Base-by-base conservation (phyloP, 228 moss, liverwort and hornwort genomes). In the Sphagnum fallax region DNA sequence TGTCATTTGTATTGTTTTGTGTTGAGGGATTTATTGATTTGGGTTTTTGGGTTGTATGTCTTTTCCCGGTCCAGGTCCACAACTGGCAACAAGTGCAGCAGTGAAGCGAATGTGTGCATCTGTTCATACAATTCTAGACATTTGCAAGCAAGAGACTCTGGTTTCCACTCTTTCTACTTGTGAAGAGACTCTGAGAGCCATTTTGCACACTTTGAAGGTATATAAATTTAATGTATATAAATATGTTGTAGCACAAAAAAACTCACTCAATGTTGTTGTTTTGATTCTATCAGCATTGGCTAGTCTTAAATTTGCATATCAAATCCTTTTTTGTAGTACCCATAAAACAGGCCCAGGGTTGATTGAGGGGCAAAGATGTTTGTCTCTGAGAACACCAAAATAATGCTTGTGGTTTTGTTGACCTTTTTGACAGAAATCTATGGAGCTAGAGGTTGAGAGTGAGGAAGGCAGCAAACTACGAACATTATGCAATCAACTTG, bases 131-230 rank as follows among this genome's bases (percentile, higher is more conserved):
- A 77, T 84, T 70, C 68, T 92, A 50, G 72, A 83, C 47, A 67
- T 90, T 64, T 76, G 86, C 73, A 88, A 92, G 80, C 83, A 73
- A 65, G 88, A 92, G 67, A 92, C 78, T 66, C 74, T 95, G 52
- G 87, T 80, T 12, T 78, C 68, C 52, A 71, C 76, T 70, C 78
- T 95, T 52, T 83, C 77, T 15, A 71, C 73, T 55, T 74, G 84
- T 52, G 81, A 76, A 70, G 77, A 80, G 49, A 68, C 63, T 16
- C 71, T 92, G 71, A 80, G 81, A 69, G 76, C 70, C 57, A 75
- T 88, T 47, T 52, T 92, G 63, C 58, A 59, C 14, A 73, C 69
- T 58, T 65, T 84, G 51, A 82, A 79, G 90, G 94, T 94, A 77
- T 68, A 18, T 18, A 18, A 11, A 55, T 18, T 47, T 47, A 47